Evolutionary conservation across 2,329 filamentous ascomycete genomes (phyloP).

Genomic region (Cercospora nicotianae): DNA sequence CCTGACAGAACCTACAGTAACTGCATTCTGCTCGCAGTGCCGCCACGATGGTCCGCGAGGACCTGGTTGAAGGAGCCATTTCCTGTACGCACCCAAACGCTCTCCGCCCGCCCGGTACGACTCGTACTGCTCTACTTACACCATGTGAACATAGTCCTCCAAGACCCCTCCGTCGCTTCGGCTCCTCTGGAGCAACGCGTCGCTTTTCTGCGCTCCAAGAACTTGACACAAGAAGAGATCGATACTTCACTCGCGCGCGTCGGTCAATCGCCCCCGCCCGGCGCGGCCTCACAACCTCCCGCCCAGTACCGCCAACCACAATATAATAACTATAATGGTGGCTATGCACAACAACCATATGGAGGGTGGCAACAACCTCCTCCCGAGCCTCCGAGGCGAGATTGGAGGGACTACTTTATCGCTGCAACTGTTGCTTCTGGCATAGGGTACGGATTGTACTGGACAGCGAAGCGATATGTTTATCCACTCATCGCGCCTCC

Average conservation of each 20-base stretch:
- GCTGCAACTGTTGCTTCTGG: constrained; percentile 95
- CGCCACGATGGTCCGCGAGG: constrained; percentile 84
- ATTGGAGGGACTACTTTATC: constrained; percentile 99
- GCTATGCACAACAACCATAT: constrained; percentile 43
- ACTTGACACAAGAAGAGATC: constrained; percentile 94
- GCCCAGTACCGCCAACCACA: constrained; percentile 37
- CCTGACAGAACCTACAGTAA: neutral
- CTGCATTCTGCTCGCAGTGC: neutral
- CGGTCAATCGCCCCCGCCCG: constrained; percentile 55
- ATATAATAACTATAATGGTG: constrained; percentile 37
- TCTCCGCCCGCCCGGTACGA: neutral
- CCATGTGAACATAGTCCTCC: constrained; percentile 64
- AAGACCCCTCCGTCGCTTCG: constrained; percentile 85
- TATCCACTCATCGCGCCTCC: constrained; percentile 88
- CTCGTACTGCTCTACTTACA: neutral
- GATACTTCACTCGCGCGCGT: constrained; percentile 77
- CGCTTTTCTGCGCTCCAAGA: constrained; percentile 92
- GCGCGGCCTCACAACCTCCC: constrained; percentile 50
- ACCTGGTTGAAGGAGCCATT: constrained; percentile 73
- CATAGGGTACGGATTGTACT: constrained; percentile 84
- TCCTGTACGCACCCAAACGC: constrained; percentile 45
- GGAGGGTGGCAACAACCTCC: constrained; percentile 49
- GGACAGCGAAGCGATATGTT: constrained; percentile 89
- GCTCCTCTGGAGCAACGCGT: constrained; percentile 92
- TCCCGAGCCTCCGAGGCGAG: constrained; percentile 68